Conservation (phyloP, 73 alveolate genomes). For the Uronychia setigera region DNA sequence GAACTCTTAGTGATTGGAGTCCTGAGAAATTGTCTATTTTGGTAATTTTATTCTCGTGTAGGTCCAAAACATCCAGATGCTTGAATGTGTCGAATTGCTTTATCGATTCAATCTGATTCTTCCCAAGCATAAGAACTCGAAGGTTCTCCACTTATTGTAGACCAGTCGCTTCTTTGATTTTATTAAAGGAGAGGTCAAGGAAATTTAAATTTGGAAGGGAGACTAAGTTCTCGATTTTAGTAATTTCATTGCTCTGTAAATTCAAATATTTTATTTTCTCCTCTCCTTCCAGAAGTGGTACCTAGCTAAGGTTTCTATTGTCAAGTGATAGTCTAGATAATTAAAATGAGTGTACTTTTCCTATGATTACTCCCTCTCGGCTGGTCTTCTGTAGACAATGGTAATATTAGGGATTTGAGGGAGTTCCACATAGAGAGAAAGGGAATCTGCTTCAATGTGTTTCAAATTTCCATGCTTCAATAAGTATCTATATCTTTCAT, state of each 20-base stretch:
- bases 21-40: slow-evolving; percentile 65
- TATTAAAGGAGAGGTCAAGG: slow-evolving; percentile 73
- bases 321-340: slow-evolving; percentile 51
- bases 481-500: slow-evolving; percentile 79
- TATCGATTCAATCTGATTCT: slow-evolving; percentile 67
- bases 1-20: slow-evolving; percentile 55
- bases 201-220: slow-evolving; percentile 73
- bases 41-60: slow-evolving; percentile 72
- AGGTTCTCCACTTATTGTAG: slow-evolving; percentile 74
- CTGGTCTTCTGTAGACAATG: slow-evolving; percentile 74
- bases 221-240: slow-evolving; percentile 76
- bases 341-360: slow-evolving; percentile 20
- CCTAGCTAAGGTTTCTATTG: slow-evolving; percentile 63
- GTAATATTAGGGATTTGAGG: slow-evolving; percentile 83
- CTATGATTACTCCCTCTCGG: slow-evolving; percentile 54
- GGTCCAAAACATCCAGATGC: slow-evolving; percentile 77
- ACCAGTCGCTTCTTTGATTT: slow-evolving; percentile 70
- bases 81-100: slow-evolving; percentile 58
- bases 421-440: slow-evolving; percentile 75
- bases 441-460: slow-evolving; percentile 70
- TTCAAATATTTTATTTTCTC: slow-evolving; percentile 77
- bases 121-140: slow-evolving; percentile 65
- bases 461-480: slow-evolving; percentile 77
- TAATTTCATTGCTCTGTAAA: slow-evolving; percentile 66
- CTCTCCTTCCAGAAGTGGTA: slow-evolving; percentile 89